These are phyloP conservation scores for Saposhnikovia divaricata DNA, from an alignment of 129 eudicot species.

Conservation along the genomic window DNA sequence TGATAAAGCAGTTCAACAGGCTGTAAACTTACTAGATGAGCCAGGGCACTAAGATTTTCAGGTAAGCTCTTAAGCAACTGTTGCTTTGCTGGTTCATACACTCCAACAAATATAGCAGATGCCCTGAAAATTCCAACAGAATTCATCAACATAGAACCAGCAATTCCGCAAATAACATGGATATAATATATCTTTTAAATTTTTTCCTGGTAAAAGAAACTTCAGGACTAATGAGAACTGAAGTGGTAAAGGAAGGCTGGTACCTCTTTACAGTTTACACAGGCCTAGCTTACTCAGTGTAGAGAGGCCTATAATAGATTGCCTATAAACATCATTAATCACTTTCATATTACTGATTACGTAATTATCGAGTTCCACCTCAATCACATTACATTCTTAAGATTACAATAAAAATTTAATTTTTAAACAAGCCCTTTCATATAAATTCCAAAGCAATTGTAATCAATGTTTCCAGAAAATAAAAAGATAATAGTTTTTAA, in stretches of 20 bases:
- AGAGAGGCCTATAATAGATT: neutral
- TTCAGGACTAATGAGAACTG: neutral
- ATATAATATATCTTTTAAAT: neutral
- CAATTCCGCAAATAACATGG: neutral
- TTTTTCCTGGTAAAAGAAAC: neutral
- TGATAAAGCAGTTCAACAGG: neutral
- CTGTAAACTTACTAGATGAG: constrained; percentile 57
- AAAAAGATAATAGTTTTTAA: neutral
- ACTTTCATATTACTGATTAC: neutral
- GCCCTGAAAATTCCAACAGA: constrained; percentile 45
- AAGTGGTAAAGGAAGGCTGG: neutral
- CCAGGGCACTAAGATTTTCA: constrained; percentile 68
- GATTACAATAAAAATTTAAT: neutral
- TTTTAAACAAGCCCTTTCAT: neutral
- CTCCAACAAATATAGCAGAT: constrained; percentile 84
- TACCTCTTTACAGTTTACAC: neutral
- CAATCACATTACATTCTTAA: neutral
- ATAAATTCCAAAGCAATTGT: neutral
- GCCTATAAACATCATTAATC: neutral
- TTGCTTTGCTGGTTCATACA: constrained; percentile 82
- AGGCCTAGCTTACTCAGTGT: neutral
- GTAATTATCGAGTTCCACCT: neutral
- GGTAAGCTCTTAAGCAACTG: constrained; percentile 59
- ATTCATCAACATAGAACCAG: constrained; percentile 3
- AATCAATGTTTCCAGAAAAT: neutral